A percentile compares a stretch with the other conserved stretches of the same genome.
Evolutionary conservation across 164 flowering plant species (phyloP).

Genomic region (Tetrastigma voinierianum): DNA sequence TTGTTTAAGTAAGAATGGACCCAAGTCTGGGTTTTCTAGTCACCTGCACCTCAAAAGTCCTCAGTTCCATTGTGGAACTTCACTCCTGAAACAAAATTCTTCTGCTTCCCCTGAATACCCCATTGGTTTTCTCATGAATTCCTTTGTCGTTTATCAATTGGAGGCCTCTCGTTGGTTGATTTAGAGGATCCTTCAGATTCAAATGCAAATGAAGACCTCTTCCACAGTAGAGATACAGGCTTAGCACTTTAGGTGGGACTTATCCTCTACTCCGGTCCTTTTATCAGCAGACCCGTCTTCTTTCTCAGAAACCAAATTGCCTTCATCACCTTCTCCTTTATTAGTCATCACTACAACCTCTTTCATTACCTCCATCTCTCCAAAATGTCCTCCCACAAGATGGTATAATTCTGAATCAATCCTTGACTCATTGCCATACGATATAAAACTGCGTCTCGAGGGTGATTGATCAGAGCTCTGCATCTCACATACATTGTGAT

Average conservation of each 20-base stretch:
- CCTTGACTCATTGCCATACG: constrained; percentile 58
- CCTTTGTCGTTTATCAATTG: constrained; percentile 14
- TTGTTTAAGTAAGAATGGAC: constrained; percentile 43
- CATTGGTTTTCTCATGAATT: constrained; percentile 10
- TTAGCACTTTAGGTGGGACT: constrained; percentile 2
- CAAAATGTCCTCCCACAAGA: constrained; percentile 42
- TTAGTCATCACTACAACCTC: constrained; percentile 23
- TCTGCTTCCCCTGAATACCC: constrained; percentile 20
- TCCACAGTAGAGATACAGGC: background rate
- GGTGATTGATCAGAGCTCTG: constrained; percentile 66
- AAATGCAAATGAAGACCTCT: constrained; percentile 5
- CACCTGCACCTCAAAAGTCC: constrained; percentile 17
- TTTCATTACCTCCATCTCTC: constrained; percentile 23
- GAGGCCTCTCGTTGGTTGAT: constrained; percentile 20
- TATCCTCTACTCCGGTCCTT: constrained; percentile 10
- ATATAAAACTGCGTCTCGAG: constrained; percentile 41
- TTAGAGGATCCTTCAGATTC: constrained; percentile 7
- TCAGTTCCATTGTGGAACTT: constrained; percentile 16
- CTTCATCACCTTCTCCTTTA: constrained; percentile 15
- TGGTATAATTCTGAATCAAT: constrained; percentile 57
- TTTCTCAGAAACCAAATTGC: constrained; percentile 11
- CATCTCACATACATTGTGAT: constrained; percentile 60
- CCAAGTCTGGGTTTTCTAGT: constrained; percentile 30
- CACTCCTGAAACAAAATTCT: constrained; percentile 6
- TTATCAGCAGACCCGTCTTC: constrained; percentile 8